These are phyloP conservation scores for Boletus pseudo-olivaceus DNA, from an alignment of 768 basidiomycete species.

Conservation along the genomic window DNA sequence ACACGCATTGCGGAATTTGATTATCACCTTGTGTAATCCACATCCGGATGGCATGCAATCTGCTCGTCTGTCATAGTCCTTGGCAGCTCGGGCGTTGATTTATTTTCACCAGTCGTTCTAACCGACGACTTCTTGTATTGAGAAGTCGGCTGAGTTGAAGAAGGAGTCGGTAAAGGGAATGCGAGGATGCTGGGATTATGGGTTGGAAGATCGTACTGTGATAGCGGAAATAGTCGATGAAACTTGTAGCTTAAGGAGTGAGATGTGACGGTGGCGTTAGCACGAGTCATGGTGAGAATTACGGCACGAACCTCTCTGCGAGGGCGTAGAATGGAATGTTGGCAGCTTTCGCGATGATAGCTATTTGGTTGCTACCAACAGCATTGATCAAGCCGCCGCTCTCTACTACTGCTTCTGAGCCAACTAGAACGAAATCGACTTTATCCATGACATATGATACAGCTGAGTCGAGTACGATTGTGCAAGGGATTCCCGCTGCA, in stretches of 20 bases:
- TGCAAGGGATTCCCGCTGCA: slow-evolving; percentile 90
- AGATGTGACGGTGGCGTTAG: slow-evolving; percentile 23
- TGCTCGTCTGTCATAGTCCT: slow-evolving; percentile 72
- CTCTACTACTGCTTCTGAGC: slow-evolving; percentile 97
- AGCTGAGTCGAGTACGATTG: slow-evolving; percentile 92
- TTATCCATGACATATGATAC: slow-evolving; percentile 97
- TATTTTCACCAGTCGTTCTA: slow-evolving; percentile 1
- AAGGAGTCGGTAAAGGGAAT: slow-evolving; percentile 45
- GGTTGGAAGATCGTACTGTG: slow-evolving; percentile 85
- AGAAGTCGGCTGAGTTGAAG: slow-evolving; percentile 1
- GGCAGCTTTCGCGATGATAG: slow-evolving; percentile 89
- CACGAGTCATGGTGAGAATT: slow-evolving; percentile 17
- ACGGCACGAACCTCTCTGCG: slow-evolving; percentile 69
- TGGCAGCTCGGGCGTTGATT: slow-evolving; percentile 1
- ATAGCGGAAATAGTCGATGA: slow-evolving; percentile 90
- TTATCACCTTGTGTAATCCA: slow-evolving; percentile 87
- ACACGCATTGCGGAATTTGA: slow-evolving; percentile 9
- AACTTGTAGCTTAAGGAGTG: slow-evolving; percentile 80
- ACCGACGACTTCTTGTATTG: slow-evolving; percentile 5
- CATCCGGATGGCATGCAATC: slow-evolving; percentile 78
- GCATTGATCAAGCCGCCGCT: slow-evolving; percentile 91
- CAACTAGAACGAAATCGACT: slow-evolving; percentile 92
- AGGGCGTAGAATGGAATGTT: slow-evolving; percentile 97
- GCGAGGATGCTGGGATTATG: slow-evolving; percentile 73
- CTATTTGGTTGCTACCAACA: slow-evolving; percentile 95